Evolutionary conservation across 495 filamentous ascomycete genomes (phyloP).

Genomic region (Collariella sp.): DNA sequence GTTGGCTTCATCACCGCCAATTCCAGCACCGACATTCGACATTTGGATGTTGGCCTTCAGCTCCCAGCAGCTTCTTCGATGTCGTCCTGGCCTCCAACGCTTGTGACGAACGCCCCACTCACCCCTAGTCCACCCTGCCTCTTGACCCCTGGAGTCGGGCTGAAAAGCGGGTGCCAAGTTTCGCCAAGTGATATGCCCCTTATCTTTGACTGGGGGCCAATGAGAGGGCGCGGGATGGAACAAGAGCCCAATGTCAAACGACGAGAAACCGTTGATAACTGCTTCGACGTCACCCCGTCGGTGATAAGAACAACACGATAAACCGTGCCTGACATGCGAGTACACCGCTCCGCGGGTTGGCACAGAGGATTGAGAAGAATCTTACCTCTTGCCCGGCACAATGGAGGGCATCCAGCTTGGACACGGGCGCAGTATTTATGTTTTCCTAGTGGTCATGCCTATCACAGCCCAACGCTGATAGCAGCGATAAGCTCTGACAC

Average conservation of each 20-base stretch:
- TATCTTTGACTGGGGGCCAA: conserved; percentile 18
- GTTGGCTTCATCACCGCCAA: too few relatives aligned
- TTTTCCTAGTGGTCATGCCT: background rate
- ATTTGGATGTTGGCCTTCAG: too few relatives aligned
- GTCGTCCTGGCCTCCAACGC: background rate
- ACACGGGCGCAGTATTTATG: background rate
- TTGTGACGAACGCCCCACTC: background rate
- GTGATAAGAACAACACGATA: too few relatives aligned
- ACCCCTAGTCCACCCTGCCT: background rate
- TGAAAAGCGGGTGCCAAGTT: conserved; percentile 9
- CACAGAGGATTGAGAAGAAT: too few relatives aligned
- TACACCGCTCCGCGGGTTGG: too few relatives aligned
- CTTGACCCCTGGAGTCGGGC: conserved; percentile 1
- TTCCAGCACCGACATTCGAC: background rate
- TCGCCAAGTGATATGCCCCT: conserved; percentile 27
- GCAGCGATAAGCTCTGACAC: background rate
- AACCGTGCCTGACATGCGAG: too few relatives aligned
- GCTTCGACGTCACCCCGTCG: background rate
- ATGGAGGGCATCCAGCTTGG: background rate
- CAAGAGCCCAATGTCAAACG: background rate
- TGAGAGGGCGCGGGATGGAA: conserved; percentile 15
- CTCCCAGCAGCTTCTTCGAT: too few relatives aligned
- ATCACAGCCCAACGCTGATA: background rate
- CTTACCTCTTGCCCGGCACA: background rate
- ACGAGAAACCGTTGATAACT: background rate